Conservation (phyloP, 1,284 basidiomycete species). For the Ceratobasidium sp. region DNA sequence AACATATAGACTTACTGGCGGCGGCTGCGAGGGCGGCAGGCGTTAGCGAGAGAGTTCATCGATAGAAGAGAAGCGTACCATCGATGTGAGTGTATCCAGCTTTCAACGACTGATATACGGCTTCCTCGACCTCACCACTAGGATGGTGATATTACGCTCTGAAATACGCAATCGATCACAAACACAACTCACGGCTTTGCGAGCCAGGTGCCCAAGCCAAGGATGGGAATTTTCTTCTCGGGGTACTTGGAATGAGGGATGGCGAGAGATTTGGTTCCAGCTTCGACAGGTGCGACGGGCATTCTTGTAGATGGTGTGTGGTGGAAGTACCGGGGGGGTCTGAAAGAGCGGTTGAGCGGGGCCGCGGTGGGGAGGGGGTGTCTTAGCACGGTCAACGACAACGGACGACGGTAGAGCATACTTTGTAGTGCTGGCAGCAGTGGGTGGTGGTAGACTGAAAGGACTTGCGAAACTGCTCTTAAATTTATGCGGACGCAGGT, state of each 20-base stretch:
- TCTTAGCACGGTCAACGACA: conserved; percentile 42
- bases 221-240: conserved; percentile 44
- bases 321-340: conserved; percentile 38
- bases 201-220: conserved; percentile 48
- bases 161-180: conserved; percentile 21
- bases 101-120: conserved; percentile 43
- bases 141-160: not conserved
- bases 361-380: conserved; percentile 29
- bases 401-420: conserved; percentile 35
- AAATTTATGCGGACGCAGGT: conserved; percentile 27
- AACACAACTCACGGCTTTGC: conserved; percentile 24
- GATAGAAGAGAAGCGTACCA: conserved; percentile 1
- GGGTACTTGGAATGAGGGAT: conserved; percentile 44
- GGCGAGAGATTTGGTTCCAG: conserved; percentile 38
- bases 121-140: conserved; percentile 46
- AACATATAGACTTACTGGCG: conserved; percentile 29
- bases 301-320: conserved; percentile 33
- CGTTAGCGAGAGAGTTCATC: not conserved
- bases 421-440: conserved; percentile 30
- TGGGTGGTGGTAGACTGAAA: conserved; percentile 22
- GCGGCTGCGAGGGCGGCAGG: conserved; percentile 6
- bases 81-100: conserved; percentile 46
- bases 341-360: conserved; percentile 41
- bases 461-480: conserved; percentile 10
- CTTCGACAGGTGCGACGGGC: conserved; percentile 36